A percentile compares a stretch with the other conserved stretches of the same genome.
These are phyloP conservation scores for Metschnikowia shivogae DNA, from an alignment of 805 yeast species.

Conservation along the genomic window DNA sequence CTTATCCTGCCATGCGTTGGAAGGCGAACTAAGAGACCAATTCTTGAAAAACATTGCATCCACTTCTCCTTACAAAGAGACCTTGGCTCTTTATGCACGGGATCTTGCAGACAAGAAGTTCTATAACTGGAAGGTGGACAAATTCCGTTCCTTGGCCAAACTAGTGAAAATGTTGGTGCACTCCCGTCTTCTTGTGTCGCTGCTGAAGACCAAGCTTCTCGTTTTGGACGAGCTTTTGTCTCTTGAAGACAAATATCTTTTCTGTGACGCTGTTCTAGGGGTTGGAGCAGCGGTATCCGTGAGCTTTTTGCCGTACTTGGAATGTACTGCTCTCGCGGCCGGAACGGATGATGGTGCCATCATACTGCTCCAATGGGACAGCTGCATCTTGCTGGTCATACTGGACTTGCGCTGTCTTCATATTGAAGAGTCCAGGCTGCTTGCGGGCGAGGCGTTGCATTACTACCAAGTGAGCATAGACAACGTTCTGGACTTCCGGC, in stretches of 20 bases:
- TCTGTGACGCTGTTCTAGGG: constrained; percentile 11
- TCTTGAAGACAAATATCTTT: constrained; percentile 7
- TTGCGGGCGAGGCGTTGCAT: constrained; percentile 12
- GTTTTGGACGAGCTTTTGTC: constrained; percentile 11
- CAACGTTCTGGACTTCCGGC: background rate
- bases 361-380: constrained; percentile 13
- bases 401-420: constrained; percentile 10
- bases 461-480: constrained; percentile 4
- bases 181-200: constrained; percentile 12
- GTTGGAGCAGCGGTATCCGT: constrained; percentile 8
- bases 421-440: constrained; percentile 1
- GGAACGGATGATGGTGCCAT: constrained; percentile 14
- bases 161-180: constrained; percentile 8
- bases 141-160: constrained; percentile 7
- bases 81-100: constrained; percentile 2
- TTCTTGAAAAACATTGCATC: background rate
- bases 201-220: constrained; percentile 12
- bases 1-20: constrained; percentile 12
- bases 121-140: constrained; percentile 14
- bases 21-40: background rate
- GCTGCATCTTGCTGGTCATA: constrained; percentile 9
- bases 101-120: constrained; percentile 5
- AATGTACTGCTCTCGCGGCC: constrained; percentile 13
- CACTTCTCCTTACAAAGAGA: background rate
- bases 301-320: constrained; percentile 13